Evolutionary conservation across 176 grass and related monocot genomes (phyloP), one percentile per base, ranked within the genome.

Genomic region (Zizania latifolia): DNA sequence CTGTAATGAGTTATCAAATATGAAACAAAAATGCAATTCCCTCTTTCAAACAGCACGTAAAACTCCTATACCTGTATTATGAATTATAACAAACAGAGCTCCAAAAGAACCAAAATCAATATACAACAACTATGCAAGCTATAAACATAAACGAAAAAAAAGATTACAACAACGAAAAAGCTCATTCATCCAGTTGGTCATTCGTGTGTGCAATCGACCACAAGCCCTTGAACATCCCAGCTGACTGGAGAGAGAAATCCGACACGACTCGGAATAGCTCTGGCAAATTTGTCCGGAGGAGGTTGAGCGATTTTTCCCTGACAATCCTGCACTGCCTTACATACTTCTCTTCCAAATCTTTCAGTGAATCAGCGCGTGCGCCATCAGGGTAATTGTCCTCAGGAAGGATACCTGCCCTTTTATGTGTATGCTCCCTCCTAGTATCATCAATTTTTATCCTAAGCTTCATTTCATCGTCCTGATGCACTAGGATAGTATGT

Each of bases 241-340:
- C 86, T 4, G 89, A 88, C 37, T 74, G 61, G 16, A 78, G 57
- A 5, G 93, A 78, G 45, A 97, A 97, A 0, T 97, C 76, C 1
- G 56, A 75, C 23, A 93, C 70, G 10, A 4, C 34, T 0, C 68
- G 38, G 70, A 93, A 93, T 27, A 93, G 82, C 62, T 85, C 87
- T 0, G 85, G 93, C 85, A 97, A 62, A 60, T 81, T 86, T 14
- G 60, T 82, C 58, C 71, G 60, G 19, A 97, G 82, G 68, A 86
- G 86, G 40, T 10, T 66, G 40, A 97, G 82, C 45, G 93, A 90
- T 14, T 97, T 97, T 73, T 97, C 93, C 60, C 90, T 93, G n/a
- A 90, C 93, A 2, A 71, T 19, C 72, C 44, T 86, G 50, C 90
- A 97, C 27, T 93, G 90, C 62, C 30, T 85, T 1, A 3, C 58